Percentiles rank a stretch among this genome's conserved stretches.
These are phyloP conservation scores for Pichia pseudocactophila DNA, from an alignment of 805 yeast species.

Conservation along the genomic window DNA sequence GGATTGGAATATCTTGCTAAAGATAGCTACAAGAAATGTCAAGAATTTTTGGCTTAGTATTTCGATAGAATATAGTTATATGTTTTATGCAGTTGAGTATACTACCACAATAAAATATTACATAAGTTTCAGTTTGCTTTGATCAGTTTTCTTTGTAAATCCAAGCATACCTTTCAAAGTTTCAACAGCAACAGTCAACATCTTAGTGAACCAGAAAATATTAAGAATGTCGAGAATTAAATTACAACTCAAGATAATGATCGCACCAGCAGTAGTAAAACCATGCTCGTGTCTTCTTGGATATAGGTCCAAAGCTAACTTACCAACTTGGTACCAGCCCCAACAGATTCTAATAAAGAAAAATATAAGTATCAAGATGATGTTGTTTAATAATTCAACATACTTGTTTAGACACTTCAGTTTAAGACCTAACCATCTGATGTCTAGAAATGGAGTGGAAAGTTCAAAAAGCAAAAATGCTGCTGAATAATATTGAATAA, in stretches of 20 bases:
- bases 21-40: constrained; percentile 32
- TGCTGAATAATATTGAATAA: constrained; percentile 29
- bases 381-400: constrained; percentile 26
- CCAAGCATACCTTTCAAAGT: constrained; percentile 28
- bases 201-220: constrained; percentile 31
- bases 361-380: constrained; percentile 26
- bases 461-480: constrained; percentile 29
- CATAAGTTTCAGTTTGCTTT: constrained; percentile 27
- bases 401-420: constrained; percentile 22
- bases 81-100: not conserved
- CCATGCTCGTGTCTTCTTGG: constrained; percentile 21
- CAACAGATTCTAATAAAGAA: constrained; percentile 29
- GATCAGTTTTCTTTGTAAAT: constrained; percentile 13
- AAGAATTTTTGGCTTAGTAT: constrained; percentile 12
- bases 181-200: constrained; percentile 29
- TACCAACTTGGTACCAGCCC: constrained; percentile 31
- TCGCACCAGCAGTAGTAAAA: constrained; percentile 21
- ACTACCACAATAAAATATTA: constrained; percentile 3
- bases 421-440: constrained; percentile 31
- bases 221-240: constrained; percentile 28
- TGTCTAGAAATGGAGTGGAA: constrained; percentile 30
- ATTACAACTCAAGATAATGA: constrained; percentile 25
- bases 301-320: constrained; percentile 23
- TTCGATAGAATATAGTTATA: not conserved
- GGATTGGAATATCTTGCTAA: constrained; percentile 44